A percentile compares a stretch with the other conserved stretches of the same genome.
phyloP scores from a whole-genome alignment of 139 green algal species.

The Parachlorella kessleri region DNA sequence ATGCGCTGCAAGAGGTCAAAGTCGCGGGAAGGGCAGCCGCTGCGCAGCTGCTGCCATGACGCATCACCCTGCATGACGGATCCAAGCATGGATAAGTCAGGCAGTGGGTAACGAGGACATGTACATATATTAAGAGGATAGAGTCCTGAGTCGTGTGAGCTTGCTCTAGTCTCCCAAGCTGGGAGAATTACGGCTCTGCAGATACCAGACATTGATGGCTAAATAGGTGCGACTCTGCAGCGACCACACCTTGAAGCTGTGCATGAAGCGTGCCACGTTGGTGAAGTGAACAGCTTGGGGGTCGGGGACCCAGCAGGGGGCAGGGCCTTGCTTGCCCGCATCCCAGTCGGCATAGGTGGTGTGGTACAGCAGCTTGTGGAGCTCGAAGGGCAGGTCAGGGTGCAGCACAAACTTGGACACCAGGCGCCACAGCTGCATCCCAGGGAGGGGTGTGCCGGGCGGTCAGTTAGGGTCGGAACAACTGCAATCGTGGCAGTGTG shows the following conservation, averaged over 20 bases:
- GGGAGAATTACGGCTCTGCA: no score
- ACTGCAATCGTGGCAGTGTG: neutral
- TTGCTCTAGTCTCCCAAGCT: no score
- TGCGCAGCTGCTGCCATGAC: constrained; percentile 13
- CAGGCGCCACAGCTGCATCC: constrained; percentile 43
- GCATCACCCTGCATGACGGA: constrained; percentile 10
- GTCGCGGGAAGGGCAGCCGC: constrained; percentile 28
- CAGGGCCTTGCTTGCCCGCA: constrained; percentile 42
- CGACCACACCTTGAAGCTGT: neutral
- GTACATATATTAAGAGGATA: no score
- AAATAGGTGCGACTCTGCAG: no score
- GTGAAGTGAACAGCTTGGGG: constrained; percentile 28
- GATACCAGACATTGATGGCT: no score
- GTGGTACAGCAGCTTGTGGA: constrained; percentile 57
- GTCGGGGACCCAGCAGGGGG: constrained; percentile 66
- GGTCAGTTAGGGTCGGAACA: no score
- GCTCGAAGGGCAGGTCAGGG: constrained; percentile 54
- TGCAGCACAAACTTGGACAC: constrained; percentile 46
- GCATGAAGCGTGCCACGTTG: constrained; percentile 69
- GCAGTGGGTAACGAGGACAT: no score
- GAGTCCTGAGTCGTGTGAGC: no score
- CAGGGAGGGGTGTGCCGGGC: neutral
- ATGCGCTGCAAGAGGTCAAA: constrained; percentile 60
- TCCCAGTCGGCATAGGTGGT: constrained; percentile 54
- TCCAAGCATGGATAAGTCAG: no score